A percentile compares a stretch with the other conserved stretches of the same genome.
These are phyloP conservation scores for Larix kaempferi DNA, from an alignment of 75 land plant genomes.

Conservation along the genomic window DNA sequence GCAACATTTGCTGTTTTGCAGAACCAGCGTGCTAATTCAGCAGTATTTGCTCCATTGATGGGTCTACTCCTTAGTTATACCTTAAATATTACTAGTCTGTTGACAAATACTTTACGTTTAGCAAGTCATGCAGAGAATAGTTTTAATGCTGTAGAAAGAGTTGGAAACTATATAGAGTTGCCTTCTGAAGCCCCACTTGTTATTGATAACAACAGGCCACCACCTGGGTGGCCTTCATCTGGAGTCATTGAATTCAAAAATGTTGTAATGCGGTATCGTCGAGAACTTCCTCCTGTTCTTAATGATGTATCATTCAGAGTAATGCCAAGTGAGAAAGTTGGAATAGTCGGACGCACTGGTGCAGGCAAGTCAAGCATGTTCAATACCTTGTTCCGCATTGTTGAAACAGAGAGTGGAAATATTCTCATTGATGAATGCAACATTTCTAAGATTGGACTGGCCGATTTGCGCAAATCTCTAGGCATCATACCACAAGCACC, in stretches of 20 bases:
- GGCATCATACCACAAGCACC: constrained; percentile 98
- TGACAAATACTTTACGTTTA: constrained; percentile 68
- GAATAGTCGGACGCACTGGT: constrained; percentile 96
- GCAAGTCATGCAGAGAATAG: constrained; percentile 96
- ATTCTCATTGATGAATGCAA: constrained; percentile 82
- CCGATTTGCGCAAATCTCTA: constrained; percentile 70
- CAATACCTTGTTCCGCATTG: constrained; percentile 91
- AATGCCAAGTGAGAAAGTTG: constrained; percentile 74
- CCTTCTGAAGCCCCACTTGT: constrained; percentile 90
- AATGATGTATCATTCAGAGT: constrained; percentile 76
- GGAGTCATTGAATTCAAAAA: constrained; percentile 72
- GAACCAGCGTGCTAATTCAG: constrained; percentile 64
- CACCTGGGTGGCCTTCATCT: constrained; percentile 92
- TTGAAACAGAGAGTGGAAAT: constrained; percentile 79
- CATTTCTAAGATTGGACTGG: constrained; percentile 71
- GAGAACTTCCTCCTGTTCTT: constrained; percentile 86
- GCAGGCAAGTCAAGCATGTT: constrained; percentile 99
- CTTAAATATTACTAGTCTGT: constrained; percentile 72
- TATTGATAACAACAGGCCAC: constrained; percentile 82
- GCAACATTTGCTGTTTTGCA: constrained; percentile 96
- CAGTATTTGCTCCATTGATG: constrained; percentile 92
- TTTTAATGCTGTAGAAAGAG: constrained; percentile 91
- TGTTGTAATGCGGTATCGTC: constrained; percentile 91
- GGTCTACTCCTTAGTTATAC: constrained; percentile 90
- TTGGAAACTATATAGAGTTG: constrained; percentile 84